These are phyloP conservation scores for Aquilaria yunnanensis DNA, from an alignment of 345 rosid genomes.

Conservation along the genomic window DNA sequence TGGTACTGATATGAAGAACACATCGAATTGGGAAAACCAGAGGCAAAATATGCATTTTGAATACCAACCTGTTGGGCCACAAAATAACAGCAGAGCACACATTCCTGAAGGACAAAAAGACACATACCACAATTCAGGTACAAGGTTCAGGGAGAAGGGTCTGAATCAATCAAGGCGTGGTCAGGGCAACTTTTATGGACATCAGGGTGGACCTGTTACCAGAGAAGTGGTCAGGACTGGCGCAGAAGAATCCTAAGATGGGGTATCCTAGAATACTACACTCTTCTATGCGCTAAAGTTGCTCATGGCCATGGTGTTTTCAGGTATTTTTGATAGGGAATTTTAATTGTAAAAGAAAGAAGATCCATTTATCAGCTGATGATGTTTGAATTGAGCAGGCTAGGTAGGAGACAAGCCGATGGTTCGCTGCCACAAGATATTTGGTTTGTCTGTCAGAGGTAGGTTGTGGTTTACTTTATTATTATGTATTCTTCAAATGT, in stretches of 20 bases:
- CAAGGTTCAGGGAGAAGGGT: slow-evolving; percentile 65
- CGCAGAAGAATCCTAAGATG: slow-evolving; percentile 18
- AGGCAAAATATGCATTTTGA: slow-evolving; percentile 60
- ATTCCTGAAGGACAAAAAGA: slow-evolving; percentile 45
- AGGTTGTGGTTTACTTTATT: slow-evolving; percentile 16
- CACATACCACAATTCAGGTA: slow-evolving; percentile 37
- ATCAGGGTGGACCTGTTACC: slow-evolving; percentile 36
- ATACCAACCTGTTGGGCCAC: slow-evolving; percentile 74
- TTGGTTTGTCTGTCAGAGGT: slow-evolving; percentile 11
- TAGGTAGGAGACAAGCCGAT: slow-evolving; percentile 20
- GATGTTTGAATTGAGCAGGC: slow-evolving; percentile 28
- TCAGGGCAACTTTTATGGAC: slow-evolving; percentile 41
- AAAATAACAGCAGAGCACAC: slow-evolving; percentile 27
- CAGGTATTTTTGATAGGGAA: slow-evolving; percentile 30
- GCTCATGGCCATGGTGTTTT: slow-evolving; percentile 4
- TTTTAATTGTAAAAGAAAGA: slow-evolving; percentile 14
- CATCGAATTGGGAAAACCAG: slow-evolving; percentile 52
- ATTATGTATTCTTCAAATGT: slow-evolving; percentile 14
- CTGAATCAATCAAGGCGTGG: slow-evolving; percentile 54
- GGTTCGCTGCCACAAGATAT: slow-evolving; percentile 6
- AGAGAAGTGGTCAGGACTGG: slow-evolving; percentile 37
- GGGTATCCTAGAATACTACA: slow-evolving; percentile 1
- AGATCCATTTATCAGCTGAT: slow-evolving; percentile 16
- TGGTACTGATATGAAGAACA: slow-evolving; percentile 47
- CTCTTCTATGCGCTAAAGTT: slow-evolving; percentile 9